phyloP scores from a whole-genome alignment of 2,329 filamentous ascomycete genomes.

The Colletotrichum neosansevieriae region DNA sequence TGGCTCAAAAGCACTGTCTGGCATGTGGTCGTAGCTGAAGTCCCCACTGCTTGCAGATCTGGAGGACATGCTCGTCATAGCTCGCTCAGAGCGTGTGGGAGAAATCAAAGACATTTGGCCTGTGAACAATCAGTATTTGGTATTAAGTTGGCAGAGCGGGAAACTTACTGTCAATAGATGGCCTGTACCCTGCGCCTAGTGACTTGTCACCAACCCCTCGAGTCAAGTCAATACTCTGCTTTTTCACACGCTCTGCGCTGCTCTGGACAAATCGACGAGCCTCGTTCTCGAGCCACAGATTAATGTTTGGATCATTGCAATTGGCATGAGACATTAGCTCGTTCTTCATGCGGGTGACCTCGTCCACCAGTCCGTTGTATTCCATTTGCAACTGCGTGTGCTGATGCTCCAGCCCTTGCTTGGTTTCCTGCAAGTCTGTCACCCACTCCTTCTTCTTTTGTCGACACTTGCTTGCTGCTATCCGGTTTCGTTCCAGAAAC shows the following conservation, averaged over 20 bases:
- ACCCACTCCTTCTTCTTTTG: constrained; percentile 73
- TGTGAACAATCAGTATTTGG: constrained; percentile 7
- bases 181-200: constrained; percentile 28
- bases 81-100: constrained; percentile 32
- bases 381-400: constrained; percentile 59
- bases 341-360: constrained; percentile 62
- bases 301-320: constrained; percentile 66
- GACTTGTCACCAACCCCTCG: constrained; percentile 18
- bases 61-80: constrained; percentile 37
- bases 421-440: constrained; percentile 61
- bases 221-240: constrained; percentile 28
- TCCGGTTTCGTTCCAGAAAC: constrained; percentile 77
- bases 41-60: constrained; percentile 41
- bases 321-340: constrained; percentile 64
- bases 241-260: constrained; percentile 44
- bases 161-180: constrained; percentile 37
- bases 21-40: constrained; percentile 54
- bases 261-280: constrained; percentile 61
- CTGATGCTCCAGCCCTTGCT: constrained; percentile 57
- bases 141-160: background rate
- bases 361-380: constrained; percentile 55
- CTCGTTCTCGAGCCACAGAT: constrained; percentile 65
- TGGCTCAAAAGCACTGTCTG: constrained; percentile 49
- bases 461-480: constrained; percentile 80
- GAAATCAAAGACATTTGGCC: constrained; percentile 36